Conservation (phyloP, 192 early-diverging fungal genomes). For the Glomus cerebriforme region DNA sequence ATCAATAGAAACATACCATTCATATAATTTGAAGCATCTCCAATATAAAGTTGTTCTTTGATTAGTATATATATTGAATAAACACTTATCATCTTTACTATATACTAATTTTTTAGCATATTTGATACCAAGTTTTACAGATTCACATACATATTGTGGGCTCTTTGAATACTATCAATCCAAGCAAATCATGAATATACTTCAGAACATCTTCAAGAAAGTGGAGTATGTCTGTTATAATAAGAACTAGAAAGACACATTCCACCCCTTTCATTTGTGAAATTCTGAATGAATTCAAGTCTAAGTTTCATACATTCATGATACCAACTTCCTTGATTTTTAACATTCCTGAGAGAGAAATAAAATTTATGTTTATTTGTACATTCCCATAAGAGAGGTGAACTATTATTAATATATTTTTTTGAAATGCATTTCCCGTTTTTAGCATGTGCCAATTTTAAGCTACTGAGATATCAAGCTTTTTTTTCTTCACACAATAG, state of each 20-base stretch:
- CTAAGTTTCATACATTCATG: conserved; percentile 4
- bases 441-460: neutral
- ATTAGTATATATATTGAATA: neutral
- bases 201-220: conserved; percentile 17
- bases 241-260: neutral
- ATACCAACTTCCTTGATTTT: conserved; percentile 1
- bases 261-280: neutral
- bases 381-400: too few relatives aligned
- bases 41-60: neutral
- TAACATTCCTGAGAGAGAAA: neutral
- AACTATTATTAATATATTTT: too few relatives aligned
- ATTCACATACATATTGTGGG: neutral
- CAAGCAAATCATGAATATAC: neutral
- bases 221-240: conserved; percentile 16
- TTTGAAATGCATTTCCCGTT: too few relatives aligned
- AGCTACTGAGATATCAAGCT: conserved; percentile 4
- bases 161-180: conserved; percentile 23
- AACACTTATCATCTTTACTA: conserved; percentile 2
- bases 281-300: conserved; percentile 1
- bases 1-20: conserved; percentile 2
- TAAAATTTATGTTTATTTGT: conserved; percentile 16
- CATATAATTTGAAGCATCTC: conserved; percentile 1
- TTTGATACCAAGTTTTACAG: conserved; percentile 13
- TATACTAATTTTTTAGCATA: conserved; percentile 7
- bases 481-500: neutral